phyloP scores from a whole-genome alignment of 2,329 filamentous ascomycete species.

The Hypocreales sp. region DNA sequence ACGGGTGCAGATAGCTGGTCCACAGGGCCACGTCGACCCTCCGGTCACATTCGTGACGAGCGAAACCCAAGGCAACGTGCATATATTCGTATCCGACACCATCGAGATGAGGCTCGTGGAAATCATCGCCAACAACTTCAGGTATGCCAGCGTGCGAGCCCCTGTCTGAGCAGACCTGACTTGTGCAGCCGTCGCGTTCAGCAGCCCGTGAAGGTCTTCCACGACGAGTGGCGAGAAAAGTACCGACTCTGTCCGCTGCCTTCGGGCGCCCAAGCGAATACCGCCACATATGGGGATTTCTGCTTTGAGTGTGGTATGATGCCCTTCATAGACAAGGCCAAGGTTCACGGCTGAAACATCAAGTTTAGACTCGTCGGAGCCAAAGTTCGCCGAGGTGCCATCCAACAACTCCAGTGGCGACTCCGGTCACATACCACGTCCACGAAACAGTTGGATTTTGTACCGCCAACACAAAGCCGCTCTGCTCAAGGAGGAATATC shows the following conservation, averaged over 20 bases:
- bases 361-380: slow-evolving; percentile 4
- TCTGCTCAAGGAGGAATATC: slow-evolving; percentile 8
- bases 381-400: neutral
- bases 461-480: slow-evolving; percentile 14
- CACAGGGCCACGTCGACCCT: slow-evolving; percentile 2
- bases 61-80: slow-evolving; percentile 8
- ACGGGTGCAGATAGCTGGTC: slow-evolving; percentile 1
- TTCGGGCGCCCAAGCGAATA: slow-evolving; percentile 4
- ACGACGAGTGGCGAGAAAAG: slow-evolving; percentile 8
- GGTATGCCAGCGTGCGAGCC: too few species aligned
- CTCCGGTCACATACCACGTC: slow-evolving; percentile 12
- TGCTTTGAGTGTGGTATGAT: slow-evolving; percentile 9
- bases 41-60: slow-evolving; percentile 11
- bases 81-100: too few species aligned
- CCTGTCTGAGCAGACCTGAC: too few species aligned
- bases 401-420: too few species aligned
- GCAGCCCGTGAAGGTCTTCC: slow-evolving; percentile 11
- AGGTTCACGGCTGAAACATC: too few species aligned
- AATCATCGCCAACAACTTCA: too few species aligned
- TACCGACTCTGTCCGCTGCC: slow-evolving; percentile 12
- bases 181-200: neutral
- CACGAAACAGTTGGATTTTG: slow-evolving; percentile 17
- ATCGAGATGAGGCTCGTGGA: too few species aligned
- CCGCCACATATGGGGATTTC: slow-evolving; percentile 5
- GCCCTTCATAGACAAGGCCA: too few species aligned